These are phyloP conservation scores for Brasenia schreberi DNA, from an alignment of 164 flowering plant genomes.

Conservation along the genomic window DNA sequence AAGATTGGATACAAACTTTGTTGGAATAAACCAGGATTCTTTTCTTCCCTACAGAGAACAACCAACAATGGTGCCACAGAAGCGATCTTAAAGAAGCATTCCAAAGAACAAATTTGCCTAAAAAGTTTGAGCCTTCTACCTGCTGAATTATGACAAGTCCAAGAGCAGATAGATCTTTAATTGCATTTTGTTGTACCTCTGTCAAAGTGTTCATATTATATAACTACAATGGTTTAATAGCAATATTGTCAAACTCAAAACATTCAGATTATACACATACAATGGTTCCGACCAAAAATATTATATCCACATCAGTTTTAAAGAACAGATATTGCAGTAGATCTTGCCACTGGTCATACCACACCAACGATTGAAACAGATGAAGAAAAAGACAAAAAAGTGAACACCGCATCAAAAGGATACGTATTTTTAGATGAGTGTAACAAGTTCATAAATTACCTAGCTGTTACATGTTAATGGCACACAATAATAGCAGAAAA, in stretches of 20 bases:
- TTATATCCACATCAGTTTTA: too few species aligned
- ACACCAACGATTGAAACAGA: too few species aligned
- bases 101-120: not conserved
- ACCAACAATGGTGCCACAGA: not conserved
- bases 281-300: too few species aligned
- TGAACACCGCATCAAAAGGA: too few species aligned
- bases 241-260: not conserved
- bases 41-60: constrained; percentile 63
- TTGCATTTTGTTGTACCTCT: constrained; percentile 40
- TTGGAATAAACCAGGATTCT: constrained; percentile 97
- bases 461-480: too few species aligned
- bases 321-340: too few species aligned
- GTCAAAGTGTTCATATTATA: constrained; percentile 65
- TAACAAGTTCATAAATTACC: too few species aligned
- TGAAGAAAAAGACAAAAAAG: too few species aligned
- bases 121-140: constrained; percentile 20
- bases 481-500: too few species aligned
- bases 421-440: too few species aligned
- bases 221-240: constrained; percentile 30
- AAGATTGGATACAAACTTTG: constrained; percentile 83
- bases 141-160: constrained; percentile 89
- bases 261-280: too few species aligned
- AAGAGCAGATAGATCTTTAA: constrained; percentile 82
- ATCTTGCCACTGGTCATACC: too few species aligned
- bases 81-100: not conserved